Percentiles rank a stretch among this genome's conserved stretches.
phyloP scores from a whole-genome alignment of 2,329 filamentous ascomycete species.

The Nemania sp. region DNA sequence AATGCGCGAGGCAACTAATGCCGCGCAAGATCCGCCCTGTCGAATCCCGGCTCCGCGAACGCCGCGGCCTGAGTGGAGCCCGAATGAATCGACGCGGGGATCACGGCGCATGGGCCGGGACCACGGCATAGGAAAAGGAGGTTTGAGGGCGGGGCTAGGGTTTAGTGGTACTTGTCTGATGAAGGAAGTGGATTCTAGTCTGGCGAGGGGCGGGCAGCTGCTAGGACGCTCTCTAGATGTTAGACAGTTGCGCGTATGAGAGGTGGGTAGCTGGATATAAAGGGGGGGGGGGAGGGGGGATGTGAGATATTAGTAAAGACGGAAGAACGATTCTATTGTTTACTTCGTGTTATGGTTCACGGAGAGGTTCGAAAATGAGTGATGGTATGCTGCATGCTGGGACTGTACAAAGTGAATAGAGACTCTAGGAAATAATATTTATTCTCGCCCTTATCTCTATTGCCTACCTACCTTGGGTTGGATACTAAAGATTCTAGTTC shows the following conservation, averaged over 20 bases:
- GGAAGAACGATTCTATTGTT: background rate
- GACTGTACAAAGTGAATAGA: too few relatives aligned
- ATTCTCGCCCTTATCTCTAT: too few relatives aligned
- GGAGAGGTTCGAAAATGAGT: too few relatives aligned
- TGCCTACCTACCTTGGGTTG: too few relatives aligned
- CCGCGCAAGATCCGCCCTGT: background rate
- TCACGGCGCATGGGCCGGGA: background rate
- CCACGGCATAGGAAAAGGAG: background rate
- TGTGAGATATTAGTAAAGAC: background rate
- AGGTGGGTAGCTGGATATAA: background rate
- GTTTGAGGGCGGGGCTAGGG: background rate
- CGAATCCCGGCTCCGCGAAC: slow-evolving; percentile 14
- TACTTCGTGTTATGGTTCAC: too few relatives aligned
- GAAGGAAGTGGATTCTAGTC: background rate
- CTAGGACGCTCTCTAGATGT: background rate
- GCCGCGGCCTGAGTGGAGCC: slow-evolving; percentile 29
- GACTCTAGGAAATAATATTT: too few relatives aligned
- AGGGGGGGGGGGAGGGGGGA: background rate
- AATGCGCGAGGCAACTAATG: background rate
- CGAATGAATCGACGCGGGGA: background rate
- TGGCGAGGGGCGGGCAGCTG: background rate
- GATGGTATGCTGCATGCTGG: too few relatives aligned
- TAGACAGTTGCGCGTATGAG: background rate
- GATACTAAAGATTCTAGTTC: background rate
- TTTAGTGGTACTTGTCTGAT: background rate